Conservation (phyloP, 73 alveolate genomes). For the Tetrahymena elliotti region DNA sequence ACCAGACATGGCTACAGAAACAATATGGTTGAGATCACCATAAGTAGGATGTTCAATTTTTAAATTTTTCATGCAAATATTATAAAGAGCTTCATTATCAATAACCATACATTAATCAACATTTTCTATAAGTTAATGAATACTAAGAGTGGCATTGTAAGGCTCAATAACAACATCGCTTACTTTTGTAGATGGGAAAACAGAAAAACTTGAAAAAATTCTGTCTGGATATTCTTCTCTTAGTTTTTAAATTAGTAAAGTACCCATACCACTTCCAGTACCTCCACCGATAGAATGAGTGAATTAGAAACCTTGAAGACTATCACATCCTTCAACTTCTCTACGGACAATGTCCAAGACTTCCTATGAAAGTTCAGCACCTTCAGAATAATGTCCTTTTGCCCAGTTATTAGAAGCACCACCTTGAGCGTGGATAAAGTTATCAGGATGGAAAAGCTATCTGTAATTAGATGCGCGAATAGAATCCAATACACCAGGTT, state of each 20-base stretch:
- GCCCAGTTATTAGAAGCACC: slow-evolving; percentile 36
- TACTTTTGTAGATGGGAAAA: slow-evolving; percentile 9
- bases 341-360: slow-evolving; percentile 8
- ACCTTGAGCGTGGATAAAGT: slow-evolving; percentile 20
- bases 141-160: slow-evolving; percentile 11
- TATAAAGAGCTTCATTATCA: slow-evolving; percentile 24
- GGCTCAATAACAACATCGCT: slow-evolving; percentile 23
- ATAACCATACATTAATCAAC: neutral
- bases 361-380: slow-evolving; percentile 16
- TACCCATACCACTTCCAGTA: slow-evolving; percentile 36
- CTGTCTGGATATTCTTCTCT: slow-evolving; percentile 32
- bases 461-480: slow-evolving; percentile 22
- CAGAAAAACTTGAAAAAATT: slow-evolving; percentile 18
- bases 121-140: slow-evolving; percentile 20
- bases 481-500: slow-evolving; percentile 52
- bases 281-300: slow-evolving; percentile 38
- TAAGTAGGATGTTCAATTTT: slow-evolving; percentile 41
- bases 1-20: slow-evolving; percentile 46
- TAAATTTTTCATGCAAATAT: slow-evolving; percentile 22
- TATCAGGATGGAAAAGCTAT: slow-evolving; percentile 57
- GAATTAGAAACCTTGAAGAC: slow-evolving; percentile 16
- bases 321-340: slow-evolving; percentile 22
- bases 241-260: slow-evolving; percentile 9
- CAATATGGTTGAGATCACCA: slow-evolving; percentile 50
- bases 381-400: slow-evolving; percentile 31